Percentiles rank a stretch among this genome's conserved stretches.
Evolutionary conservation across 169 alveolate genomes (phyloP).

Genomic region (Eimeria sp.): DNA sequence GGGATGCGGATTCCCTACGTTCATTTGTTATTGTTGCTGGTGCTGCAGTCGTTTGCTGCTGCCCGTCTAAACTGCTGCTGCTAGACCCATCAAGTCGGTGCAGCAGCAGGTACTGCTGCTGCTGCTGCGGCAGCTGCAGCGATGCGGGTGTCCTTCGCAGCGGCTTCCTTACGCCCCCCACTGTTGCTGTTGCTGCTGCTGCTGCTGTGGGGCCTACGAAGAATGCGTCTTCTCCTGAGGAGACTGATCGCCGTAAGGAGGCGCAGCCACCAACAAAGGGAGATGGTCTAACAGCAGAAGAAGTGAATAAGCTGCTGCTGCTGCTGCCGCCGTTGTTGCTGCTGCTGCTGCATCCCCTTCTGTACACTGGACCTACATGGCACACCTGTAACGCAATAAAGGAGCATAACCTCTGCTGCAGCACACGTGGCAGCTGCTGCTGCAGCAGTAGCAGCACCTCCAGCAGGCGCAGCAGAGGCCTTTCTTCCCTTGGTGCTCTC

Average conservation of each 20-base stretch:
- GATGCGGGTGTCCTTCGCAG: neutral
- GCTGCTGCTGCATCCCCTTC: neutral
- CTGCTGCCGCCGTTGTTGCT: slow-evolving; percentile 25
- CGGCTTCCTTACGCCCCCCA: slow-evolving; percentile 4
- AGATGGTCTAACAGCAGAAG: slow-evolving; percentile 40
- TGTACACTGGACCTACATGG: neutral
- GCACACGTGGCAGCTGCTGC: slow-evolving; percentile 41
- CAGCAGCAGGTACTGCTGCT: slow-evolving; percentile 26
- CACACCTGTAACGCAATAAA: slow-evolving; percentile 7
- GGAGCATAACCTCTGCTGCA: slow-evolving; percentile 10
- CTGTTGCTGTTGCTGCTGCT: slow-evolving; percentile 32
- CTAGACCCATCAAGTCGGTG: neutral
- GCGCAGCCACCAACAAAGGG: slow-evolving; percentile 44
- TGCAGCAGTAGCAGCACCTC: slow-evolving; percentile 54
- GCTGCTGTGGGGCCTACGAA: neutral
- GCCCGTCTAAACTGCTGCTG: slow-evolving; percentile 24
- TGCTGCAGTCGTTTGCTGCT: neutral
- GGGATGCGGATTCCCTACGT: neutral
- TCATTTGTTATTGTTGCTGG: neutral
- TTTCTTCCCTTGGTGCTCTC: neutral
- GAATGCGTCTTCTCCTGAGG: neutral
- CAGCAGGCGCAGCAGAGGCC: slow-evolving; percentile 6
- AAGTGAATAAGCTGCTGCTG: slow-evolving; percentile 8
- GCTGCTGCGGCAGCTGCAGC: slow-evolving; percentile 61
- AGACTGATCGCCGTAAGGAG: slow-evolving; percentile 6